Percentiles rank a stretch among this genome's conserved stretches.
Conservation (phyloP, 164 flowering plant genomes). For the Warburgia ugandensis region DNA sequence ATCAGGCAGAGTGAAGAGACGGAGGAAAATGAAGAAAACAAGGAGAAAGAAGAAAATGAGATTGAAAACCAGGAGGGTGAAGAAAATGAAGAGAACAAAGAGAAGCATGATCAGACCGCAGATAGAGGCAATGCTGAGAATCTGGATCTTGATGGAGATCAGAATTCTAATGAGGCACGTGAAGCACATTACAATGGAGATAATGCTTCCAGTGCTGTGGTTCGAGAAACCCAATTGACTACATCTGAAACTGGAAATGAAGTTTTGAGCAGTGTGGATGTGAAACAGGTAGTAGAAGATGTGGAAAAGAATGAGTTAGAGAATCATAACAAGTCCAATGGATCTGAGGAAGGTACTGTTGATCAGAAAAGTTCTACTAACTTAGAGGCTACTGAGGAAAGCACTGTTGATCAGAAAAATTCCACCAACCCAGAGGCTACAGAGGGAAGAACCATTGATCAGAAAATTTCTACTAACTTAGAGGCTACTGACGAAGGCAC, state of each 20-base stretch:
- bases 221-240: constrained; percentile 33
- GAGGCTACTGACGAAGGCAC: no score
- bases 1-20: constrained; percentile 13
- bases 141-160: constrained; percentile 35
- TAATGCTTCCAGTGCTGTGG: constrained; percentile 54
- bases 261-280: constrained; percentile 16
- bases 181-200: constrained; percentile 85
- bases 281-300: constrained; percentile 11
- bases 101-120: constrained; percentile 19
- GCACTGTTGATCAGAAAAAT: no score
- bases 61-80: constrained; percentile 8
- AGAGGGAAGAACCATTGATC: no score
- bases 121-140: constrained; percentile 27
- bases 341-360: constrained; percentile 11
- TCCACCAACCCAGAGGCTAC: no score
- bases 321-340: constrained; percentile 15
- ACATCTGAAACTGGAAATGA: constrained; percentile 25
- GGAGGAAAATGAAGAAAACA: constrained; percentile 7
- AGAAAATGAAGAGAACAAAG: constrained; percentile 16
- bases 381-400: no score
- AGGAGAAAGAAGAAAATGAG: not conserved
- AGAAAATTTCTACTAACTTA: no score
- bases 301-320: constrained; percentile 14
- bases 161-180: constrained; percentile 56
- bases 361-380: constrained; percentile 22